Evolutionary conservation across 495 filamentous ascomycete species (phyloP), one percentile per base, ranked within the genome.

Genomic region (Articulospora tetracladia): DNA sequence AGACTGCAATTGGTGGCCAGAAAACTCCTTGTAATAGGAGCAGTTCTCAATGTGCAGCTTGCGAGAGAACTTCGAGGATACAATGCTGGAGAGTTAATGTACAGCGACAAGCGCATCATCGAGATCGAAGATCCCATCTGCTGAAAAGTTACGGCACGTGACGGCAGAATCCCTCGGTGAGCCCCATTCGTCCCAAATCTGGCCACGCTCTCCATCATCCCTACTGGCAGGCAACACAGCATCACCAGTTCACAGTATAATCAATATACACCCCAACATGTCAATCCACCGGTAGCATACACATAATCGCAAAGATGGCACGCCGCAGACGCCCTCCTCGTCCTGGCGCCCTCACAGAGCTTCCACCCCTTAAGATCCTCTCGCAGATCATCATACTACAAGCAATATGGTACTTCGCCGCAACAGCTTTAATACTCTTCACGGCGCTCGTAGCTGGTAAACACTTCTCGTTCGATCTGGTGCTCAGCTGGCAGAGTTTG

Each of bases 341-440:
- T 66, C 79, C 91, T 53, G 90, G 89, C 79, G 86, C 89, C 53
- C 83, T 91, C 63, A 80, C 85, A 65, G 90, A 93, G 69, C 88
- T 93, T 55, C 86, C 90, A 19, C 93, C 93, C 41, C 79, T 91
- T 66, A 90, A 87, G 69, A 92, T 97, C 76, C 77, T 93, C 56
- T 83, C 82, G 61, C 94, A 97, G 75, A 97, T 99, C 72, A 63
- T 89, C 66, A 71, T 89, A 23, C 83, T 99, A n/a, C 94, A 99
- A 70, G 69, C 77, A 27, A 82, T 88, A 64, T 97, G 91, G 80
- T 98, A 98, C 82, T 74, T 75, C 61, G 78, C 78, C 66, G 89
- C 88, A 2, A 79, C 88, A 20, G 72, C 87, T 7, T 79, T 98
- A 57, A 90, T 96, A 60, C 74, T 96, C 46, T 99, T 99, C 83